Evolutionary conservation across 2,329 filamentous ascomycete species (phyloP).

Genomic region (Aspergillus sp.): DNA sequence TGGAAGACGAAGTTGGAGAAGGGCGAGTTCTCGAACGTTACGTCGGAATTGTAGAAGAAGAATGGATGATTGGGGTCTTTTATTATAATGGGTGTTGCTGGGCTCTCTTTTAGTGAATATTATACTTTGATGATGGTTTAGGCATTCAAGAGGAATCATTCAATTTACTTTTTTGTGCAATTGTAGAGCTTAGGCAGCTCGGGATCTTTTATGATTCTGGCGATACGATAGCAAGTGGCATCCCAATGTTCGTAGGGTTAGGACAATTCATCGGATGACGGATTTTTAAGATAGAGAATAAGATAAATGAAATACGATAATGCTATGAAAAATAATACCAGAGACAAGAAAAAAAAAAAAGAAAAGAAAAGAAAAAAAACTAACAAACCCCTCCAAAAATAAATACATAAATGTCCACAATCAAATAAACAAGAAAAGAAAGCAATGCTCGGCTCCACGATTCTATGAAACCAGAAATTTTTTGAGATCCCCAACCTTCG

Average conservation of each 20-base stretch:
- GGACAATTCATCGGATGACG: no score
- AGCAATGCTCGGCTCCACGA: neutral
- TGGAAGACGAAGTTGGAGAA: slow-evolving; percentile 99
- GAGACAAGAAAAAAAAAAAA: neutral
- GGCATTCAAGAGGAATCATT: slow-evolving; percentile 4
- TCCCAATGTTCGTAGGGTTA: no score
- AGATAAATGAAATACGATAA: neutral
- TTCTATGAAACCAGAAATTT: slow-evolving; percentile 2
- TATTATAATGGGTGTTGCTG: slow-evolving; percentile 4
- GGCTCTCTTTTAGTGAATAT: slow-evolving; percentile 16
- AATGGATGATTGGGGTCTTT: neutral
- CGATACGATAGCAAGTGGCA: no score
- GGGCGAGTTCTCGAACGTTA: slow-evolving; percentile 97
- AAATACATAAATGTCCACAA: neutral
- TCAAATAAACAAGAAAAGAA: neutral
- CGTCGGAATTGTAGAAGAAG: slow-evolving; percentile 59
- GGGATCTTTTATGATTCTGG: no score
- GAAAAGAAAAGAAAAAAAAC: neutral
- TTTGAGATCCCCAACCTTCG: slow-evolving; percentile 18
- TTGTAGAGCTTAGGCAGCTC: no score
- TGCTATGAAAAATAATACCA: neutral
- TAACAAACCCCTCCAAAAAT: neutral
- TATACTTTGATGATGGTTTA: slow-evolving; percentile 13
- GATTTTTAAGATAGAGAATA: neutral
- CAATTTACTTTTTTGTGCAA: no score